phyloP scores from a whole-genome alignment of 2,329 filamentous ascomycete genomes.

The Aspergillus sp. region DNA sequence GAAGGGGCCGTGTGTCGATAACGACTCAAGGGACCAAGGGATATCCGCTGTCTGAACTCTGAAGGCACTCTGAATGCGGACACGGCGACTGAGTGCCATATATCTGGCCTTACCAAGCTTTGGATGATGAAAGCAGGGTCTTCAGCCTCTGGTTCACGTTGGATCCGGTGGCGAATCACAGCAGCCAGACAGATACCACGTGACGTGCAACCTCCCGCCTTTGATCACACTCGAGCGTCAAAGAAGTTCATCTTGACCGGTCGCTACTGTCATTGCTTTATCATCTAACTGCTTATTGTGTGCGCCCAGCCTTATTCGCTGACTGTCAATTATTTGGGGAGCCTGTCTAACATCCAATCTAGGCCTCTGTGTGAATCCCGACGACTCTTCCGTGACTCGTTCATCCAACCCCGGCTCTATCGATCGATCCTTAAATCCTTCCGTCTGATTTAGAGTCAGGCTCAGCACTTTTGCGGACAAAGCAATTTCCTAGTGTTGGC shows the following conservation, averaged over 20 bases:
- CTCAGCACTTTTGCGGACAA: constrained; percentile 11
- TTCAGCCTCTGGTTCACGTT: background rate
- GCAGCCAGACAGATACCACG: constrained; percentile 25
- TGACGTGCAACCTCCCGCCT: constrained; percentile 38
- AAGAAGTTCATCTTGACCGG: constrained; percentile 29
- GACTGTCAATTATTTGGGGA: constrained; percentile 8
- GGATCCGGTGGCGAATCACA: constrained; percentile 25
- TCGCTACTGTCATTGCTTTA: constrained; percentile 20
- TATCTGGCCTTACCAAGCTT: background rate
- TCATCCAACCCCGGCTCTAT: constrained; percentile 21
- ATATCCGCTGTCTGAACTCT: background rate
- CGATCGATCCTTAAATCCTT: constrained; percentile 21
- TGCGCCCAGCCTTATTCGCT: constrained; percentile 14
- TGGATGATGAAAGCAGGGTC: background rate
- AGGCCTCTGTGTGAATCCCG: constrained; percentile 16
- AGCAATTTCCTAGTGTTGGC: constrained; percentile 14
- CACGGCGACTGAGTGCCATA: background rate
- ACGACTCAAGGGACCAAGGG: background rate
- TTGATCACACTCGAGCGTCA: constrained; percentile 39
- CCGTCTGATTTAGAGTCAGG: constrained; percentile 6
- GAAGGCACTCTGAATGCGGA: too few species aligned
- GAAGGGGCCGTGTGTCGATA: background rate
- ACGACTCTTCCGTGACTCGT: constrained; percentile 28
- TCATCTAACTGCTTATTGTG: constrained; percentile 11
- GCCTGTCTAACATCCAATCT: constrained; percentile 15